These are phyloP conservation scores for Taiwanofungus camphoratus DNA, from an alignment of 1,284 basidiomycete species.

Conservation along the genomic window DNA sequence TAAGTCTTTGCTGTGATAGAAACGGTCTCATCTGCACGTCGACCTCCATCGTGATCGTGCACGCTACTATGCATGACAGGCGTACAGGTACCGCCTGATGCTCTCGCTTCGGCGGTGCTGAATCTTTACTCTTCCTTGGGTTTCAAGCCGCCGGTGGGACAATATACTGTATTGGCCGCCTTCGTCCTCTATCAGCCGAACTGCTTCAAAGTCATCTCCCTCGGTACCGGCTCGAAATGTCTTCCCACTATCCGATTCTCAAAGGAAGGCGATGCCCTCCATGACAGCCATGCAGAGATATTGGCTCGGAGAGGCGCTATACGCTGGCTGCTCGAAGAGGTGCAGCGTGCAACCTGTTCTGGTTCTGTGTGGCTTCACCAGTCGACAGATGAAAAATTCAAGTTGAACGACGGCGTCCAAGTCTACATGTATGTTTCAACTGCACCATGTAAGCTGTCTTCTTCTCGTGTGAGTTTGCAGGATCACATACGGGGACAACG, in stretches of 20 bases:
- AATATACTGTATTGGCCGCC: slow-evolving; percentile 59
- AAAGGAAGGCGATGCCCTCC: slow-evolving; percentile 71
- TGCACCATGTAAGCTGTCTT: slow-evolving; percentile 68
- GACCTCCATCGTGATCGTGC: no score
- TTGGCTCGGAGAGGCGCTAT: slow-evolving; percentile 76
- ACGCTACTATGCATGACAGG: no score
- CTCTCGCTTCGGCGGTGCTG: slow-evolving; percentile 30
- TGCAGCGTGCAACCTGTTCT: slow-evolving; percentile 30
- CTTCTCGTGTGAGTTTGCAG: slow-evolving; percentile 6
- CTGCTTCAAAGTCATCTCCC: slow-evolving; percentile 50
- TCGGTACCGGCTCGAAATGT: slow-evolving; percentile 87
- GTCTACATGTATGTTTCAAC: slow-evolving; percentile 83
- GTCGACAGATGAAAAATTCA: slow-evolving; percentile 37
- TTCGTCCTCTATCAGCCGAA: slow-evolving; percentile 38
- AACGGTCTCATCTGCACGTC: no score
- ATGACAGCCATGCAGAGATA: slow-evolving; percentile 90
- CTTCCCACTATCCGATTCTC: slow-evolving; percentile 66
- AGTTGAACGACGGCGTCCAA: slow-evolving; percentile 43
- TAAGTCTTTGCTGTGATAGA: no score
- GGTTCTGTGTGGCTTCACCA: slow-evolving; percentile 38
- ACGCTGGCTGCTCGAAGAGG: slow-evolving; percentile 78
- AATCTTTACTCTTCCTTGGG: slow-evolving; percentile 37
- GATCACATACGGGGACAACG: slow-evolving; percentile 9
- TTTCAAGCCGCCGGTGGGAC: slow-evolving; percentile 42
- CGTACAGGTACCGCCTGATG: no score